These are phyloP conservation scores for Waltiozyma sp. DNA, from an alignment of 1,139 yeast species.

Conservation along the genomic window DNA sequence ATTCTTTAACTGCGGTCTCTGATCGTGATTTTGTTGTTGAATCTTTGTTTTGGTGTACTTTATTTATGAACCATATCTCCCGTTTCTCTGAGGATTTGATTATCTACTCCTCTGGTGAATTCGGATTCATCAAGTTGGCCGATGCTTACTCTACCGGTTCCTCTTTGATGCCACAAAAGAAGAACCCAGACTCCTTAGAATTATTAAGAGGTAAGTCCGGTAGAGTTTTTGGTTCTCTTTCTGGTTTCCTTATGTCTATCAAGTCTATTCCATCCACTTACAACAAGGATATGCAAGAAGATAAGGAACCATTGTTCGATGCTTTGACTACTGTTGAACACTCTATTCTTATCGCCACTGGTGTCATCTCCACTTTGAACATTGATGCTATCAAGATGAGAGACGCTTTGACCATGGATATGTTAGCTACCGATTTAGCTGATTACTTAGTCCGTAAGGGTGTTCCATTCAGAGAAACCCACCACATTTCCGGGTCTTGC, in stretches of 20 bases:
- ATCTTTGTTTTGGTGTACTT: constrained; percentile 93
- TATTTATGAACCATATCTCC: constrained; percentile 91
- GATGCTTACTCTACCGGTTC: constrained; percentile 99
- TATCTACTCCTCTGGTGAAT: constrained; percentile 93
- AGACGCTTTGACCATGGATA: constrained; percentile 90
- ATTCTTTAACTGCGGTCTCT: constrained; percentile 87
- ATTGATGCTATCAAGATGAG: constrained; percentile 71
- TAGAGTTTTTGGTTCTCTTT: constrained; percentile 86
- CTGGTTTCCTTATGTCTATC: constrained; percentile 92
- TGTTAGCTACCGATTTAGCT: constrained; percentile 97
- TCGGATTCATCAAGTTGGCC: constrained; percentile 84
- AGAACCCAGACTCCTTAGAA: constrained; percentile 94
- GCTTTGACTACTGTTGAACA: constrained; percentile 84
- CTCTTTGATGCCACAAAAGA: constrained; percentile 97
- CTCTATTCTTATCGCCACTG: constrained; percentile 88
- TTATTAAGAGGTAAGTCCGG: constrained; percentile 94
- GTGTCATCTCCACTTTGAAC: constrained; percentile 77
- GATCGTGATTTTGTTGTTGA: constrained; percentile 98
- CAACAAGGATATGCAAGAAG: constrained; percentile 98
- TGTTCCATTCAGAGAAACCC: constrained; percentile 98
- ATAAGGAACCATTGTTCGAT: constrained; percentile 94
- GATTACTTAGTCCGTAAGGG: constrained; percentile 96
- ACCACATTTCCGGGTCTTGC: constrained; percentile 96
- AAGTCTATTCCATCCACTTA: constrained; percentile 96
- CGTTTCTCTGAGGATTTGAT: constrained; percentile 91